Evolutionary conservation across 139 green algal species (phyloP).

Genomic region (Astrephomene gubernaculifera): DNA sequence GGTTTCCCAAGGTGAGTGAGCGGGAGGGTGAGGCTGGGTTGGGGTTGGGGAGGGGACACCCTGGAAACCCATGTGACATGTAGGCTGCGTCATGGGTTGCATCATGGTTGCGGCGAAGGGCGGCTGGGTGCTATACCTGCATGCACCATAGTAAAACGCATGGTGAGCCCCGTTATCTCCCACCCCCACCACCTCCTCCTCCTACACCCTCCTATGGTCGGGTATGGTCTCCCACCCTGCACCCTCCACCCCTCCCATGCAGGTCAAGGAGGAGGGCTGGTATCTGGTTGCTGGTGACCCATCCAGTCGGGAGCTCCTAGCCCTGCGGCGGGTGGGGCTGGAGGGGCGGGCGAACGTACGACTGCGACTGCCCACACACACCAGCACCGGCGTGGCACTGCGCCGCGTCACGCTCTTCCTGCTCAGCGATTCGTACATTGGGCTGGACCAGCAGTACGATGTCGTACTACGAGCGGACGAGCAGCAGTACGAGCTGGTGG

Average conservation of each 20-base stretch:
- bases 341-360: slow-evolving; percentile 5
- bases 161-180: no score
- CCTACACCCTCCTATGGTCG: no score
- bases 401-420: slow-evolving; percentile 69
- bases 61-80: no score
- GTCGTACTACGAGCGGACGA: slow-evolving; percentile 39
- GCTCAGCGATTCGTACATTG: slow-evolving; percentile 91
- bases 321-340: slow-evolving; percentile 80
- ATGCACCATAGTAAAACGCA: no score
- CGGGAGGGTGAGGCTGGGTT: no score
- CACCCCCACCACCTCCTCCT: no score
- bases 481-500: not conserved
- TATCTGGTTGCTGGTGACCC: slow-evolving; percentile 87
- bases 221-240: no score
- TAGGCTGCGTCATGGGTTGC: no score
- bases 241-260: not conserved
- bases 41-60: no score
- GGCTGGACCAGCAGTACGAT: slow-evolving; percentile 41
- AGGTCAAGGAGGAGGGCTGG: slow-evolving; percentile 96
- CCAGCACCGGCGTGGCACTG: slow-evolving; percentile 47
- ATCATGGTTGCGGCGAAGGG: no score
- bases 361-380: slow-evolving; percentile 53
- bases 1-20: slow-evolving; percentile 87
- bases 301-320: slow-evolving; percentile 78
- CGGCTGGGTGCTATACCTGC: no score